These are phyloP conservation scores for Microsporum audouinii DNA, from an alignment of 2,329 filamentous ascomycete species.

Conservation along the genomic window DNA sequence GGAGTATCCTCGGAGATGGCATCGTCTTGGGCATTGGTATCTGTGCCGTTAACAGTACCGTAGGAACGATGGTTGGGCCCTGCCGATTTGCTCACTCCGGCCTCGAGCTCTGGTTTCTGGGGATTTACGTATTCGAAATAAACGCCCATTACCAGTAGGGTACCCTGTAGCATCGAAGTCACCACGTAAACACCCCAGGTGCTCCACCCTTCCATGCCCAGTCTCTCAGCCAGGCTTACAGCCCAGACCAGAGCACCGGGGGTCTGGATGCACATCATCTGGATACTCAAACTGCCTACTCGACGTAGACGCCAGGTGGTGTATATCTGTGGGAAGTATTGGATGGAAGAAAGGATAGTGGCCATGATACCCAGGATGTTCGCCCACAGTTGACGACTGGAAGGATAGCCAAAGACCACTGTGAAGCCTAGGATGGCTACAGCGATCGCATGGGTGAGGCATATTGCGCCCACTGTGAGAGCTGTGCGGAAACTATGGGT, in stretches of 20 bases:
- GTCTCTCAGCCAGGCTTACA: slow-evolving; percentile 63
- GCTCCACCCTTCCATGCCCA: slow-evolving; percentile 81
- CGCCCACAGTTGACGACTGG: slow-evolving; percentile 64
- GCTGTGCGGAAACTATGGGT: slow-evolving; percentile 67
- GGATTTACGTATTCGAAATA: slow-evolving; percentile 47
- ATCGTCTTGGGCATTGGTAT: slow-evolving; percentile 6
- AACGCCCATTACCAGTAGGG: slow-evolving; percentile 67
- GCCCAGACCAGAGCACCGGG: slow-evolving; percentile 87
- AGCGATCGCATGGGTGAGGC: slow-evolving; percentile 63
- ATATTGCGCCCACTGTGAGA: slow-evolving; percentile 59
- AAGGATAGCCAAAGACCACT: slow-evolving; percentile 53
- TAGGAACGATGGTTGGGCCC: background rate
- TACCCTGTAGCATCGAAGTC: slow-evolving; percentile 74
- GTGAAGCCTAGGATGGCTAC: slow-evolving; percentile 54
- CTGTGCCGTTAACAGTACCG: slow-evolving; percentile 9
- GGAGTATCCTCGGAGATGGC: slow-evolving; percentile 17
- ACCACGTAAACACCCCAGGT: slow-evolving; percentile 87
- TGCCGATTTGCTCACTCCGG: background rate
- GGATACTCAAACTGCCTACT: slow-evolving; percentile 82
- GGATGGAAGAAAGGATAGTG: slow-evolving; percentile 66
- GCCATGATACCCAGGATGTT: slow-evolving; percentile 73
- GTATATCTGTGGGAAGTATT: slow-evolving; percentile 92
- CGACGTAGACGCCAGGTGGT: slow-evolving; percentile 78
- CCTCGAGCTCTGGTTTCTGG: slow-evolving; percentile 34
- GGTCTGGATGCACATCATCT: slow-evolving; percentile 98